Percentiles rank a stretch among this genome's conserved stretches.
phyloP scores from a whole-genome alignment of 176 grass and related monocot genomes.

The Juncus effusus region DNA sequence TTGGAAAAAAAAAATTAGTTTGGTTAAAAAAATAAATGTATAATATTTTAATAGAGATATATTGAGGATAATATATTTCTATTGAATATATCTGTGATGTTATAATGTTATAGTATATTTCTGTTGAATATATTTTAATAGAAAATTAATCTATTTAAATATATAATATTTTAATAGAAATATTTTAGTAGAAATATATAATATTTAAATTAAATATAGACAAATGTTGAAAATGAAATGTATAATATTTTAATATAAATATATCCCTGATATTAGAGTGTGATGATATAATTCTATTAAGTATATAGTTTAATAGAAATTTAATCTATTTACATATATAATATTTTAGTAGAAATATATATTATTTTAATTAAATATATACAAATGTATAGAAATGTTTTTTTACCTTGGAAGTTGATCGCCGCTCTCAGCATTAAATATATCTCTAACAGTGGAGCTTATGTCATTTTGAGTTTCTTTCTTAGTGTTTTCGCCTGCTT shows the following conservation, averaged over 20 bases:
- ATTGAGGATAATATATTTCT: neutral
- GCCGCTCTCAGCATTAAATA: conserved; percentile 49
- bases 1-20: too few relatives aligned
- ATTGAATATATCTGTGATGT: conserved; percentile 11
- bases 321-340: neutral
- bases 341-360: conserved; percentile 1
- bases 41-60: conserved; percentile 12
- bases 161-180: too few relatives aligned
- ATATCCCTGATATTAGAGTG: too few relatives aligned
- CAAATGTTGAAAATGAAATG: too few relatives aligned
- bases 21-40: conserved; percentile 3
- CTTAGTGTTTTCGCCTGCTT: conserved; percentile 38
- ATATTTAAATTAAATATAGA: too few relatives aligned
- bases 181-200: too few relatives aligned
- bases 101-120: conserved; percentile 13
- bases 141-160: too few relatives aligned
- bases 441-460: conserved; percentile 44
- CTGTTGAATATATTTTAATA: neutral
- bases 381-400: conserved; percentile 4
- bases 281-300: too few relatives aligned
- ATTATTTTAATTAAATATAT: too few relatives aligned
- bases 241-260: too few relatives aligned
- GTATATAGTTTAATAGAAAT: too few relatives aligned
- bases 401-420: conserved; percentile 64
- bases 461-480: conserved; percentile 52